Evolutionary conservation across 2,329 filamentous ascomycete species (phyloP).

Genomic region (Dissoconium aciculare): DNA sequence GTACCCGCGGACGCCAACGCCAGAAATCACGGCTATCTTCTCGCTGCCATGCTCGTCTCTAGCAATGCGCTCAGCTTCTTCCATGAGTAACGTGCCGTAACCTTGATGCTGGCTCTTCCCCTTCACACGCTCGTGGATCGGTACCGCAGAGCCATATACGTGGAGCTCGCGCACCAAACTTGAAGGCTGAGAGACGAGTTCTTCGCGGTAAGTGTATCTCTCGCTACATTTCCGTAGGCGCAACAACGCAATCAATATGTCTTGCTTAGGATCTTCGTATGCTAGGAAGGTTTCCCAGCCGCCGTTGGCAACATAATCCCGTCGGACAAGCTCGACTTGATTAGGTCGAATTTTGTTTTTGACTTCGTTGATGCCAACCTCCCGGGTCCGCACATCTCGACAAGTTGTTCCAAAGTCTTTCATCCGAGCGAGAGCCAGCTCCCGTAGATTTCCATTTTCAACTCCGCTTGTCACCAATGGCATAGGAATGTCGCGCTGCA

Average conservation of each 20-base stretch:
- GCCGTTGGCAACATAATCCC: conserved; percentile 88
- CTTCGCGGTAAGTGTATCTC: conserved; percentile 82
- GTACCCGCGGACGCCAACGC: conserved; percentile 88
- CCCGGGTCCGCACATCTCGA: conserved; percentile 85
- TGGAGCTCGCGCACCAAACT: conserved; percentile 89
- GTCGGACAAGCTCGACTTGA: conserved; percentile 84
- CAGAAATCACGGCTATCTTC: conserved; percentile 97
- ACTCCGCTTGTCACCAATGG: conserved; percentile 96
- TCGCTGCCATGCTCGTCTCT: conserved; percentile 82
- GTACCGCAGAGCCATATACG: conserved; percentile 95
- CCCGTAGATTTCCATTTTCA: conserved; percentile 90
- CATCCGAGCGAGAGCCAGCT: conserved; percentile 91
- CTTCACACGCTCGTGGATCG: conserved; percentile 85
- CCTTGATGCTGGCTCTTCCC: conserved; percentile 98
- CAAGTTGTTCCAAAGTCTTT: conserved; percentile 97
- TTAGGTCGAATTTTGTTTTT: conserved; percentile 97
- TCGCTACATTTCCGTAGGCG: conserved; percentile 79
- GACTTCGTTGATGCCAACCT: conserved; percentile 97
- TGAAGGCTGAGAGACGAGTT: conserved; percentile 72
- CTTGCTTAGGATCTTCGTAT: conserved; percentile 96
- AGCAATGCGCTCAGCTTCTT: conserved; percentile 91
- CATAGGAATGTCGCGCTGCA: conserved; percentile 99
- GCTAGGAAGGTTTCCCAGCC: conserved; percentile 98
- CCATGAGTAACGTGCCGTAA: conserved; percentile 91
- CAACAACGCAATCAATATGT: conserved; percentile 84